Evolutionary conservation across 495 filamentous ascomycete genomes (phyloP), one percentile per base, ranked within the genome.

Genomic region (Aspergillus avenaceus): DNA sequence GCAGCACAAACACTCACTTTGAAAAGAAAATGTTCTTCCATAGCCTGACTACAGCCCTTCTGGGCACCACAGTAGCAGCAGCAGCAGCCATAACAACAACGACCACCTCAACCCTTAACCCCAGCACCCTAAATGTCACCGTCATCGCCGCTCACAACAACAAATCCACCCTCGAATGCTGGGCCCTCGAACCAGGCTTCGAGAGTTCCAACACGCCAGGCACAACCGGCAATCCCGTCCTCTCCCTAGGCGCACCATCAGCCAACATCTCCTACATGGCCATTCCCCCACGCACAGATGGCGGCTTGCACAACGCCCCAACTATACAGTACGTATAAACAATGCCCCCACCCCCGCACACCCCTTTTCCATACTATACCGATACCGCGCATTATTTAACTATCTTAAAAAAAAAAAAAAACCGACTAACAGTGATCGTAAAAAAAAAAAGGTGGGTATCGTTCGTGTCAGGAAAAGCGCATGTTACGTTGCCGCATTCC

Each of bases 381-480:
- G n/a, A n/a, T n/a, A n/a, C n/a, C n/a, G n/a, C n/a, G n/a, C n/a
- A n/a, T n/a, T n/a, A n/a, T n/a, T n/a, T n/a, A n/a, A n/a, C n/a
- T n/a, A n/a, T n/a, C n/a, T n/a, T n/a, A n/a, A n/a, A n/a, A n/a
- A n/a, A n/a, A n/a, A n/a, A n/a, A n/a, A n/a, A n/a, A n/a, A n/a
- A n/a, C n/a, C n/a, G n/a, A n/a, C n/a, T n/a, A n/a, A n/a, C n/a
- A n/a, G n/a, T n/a, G n/a, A n/a, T n/a, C n/a, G n/a, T n/a, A n/a
- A n/a, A n/a, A n/a, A n/a, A n/a, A n/a, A n/a, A n/a, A 11, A 82
- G 79, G 65, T 78, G 73, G 64, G 79, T 83, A 1, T 40, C 65
- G 14, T 79, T 78, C 61, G 54, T 72, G 37, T 69, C 74, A 0
- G 80, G 80, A 2, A n/a, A 71, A 18, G 78, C 74, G 0, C 63